Base-by-base conservation (phyloP, 805 yeast species). In the Groenewaldozyma salmanticensis region DNA sequence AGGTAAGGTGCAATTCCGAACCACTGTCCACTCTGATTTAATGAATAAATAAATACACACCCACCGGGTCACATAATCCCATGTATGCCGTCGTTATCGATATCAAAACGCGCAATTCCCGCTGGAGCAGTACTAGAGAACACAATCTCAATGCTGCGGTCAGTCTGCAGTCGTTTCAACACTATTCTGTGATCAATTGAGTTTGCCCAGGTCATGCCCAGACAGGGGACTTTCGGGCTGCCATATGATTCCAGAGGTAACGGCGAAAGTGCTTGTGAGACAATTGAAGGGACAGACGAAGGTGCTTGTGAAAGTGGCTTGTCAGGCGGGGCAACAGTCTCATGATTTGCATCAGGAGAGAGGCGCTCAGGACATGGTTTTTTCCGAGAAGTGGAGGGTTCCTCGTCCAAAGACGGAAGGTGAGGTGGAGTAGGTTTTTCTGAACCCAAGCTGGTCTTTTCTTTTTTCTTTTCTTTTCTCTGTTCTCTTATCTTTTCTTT, bases 181-280 rank as follows among this genome's bases (percentile, higher is more conserved):
- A 52, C 59, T 1, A 79, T 60, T 35, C 85, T 61, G 31, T 70
- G 66, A 42, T 71, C 68, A 7, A 78, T 54, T 40, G 61, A 65
- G 40, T 70, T 72, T 7, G 74, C 65, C 81, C 83, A 75, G 6
- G 65, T 52, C 2, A 71, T 44, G 0, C 83, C 84, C 34, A 77
- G 55, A 15, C 77, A 71, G 2, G 84, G 80, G 1, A 72, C 58
- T 22, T 61, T 62, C 1, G 37, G 62, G 53, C 41, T 61, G 64
- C 42, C 39, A 17, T 9, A n/a, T 16, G 7, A 13, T 3, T 33
- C 39, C 29, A 37, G 16, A 6, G 35, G 9, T 4, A 31, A 13
- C 16, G 18, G 5, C 22, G 33, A 4, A 31, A 27, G 31, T 36
- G 39, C 11, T 24, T 24, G 29, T 24, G 29, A 9, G 7, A 13